These are phyloP conservation scores for Apiotrichum porosum DNA, from an alignment of 1,284 basidiomycete species.

Conservation along the genomic window DNA sequence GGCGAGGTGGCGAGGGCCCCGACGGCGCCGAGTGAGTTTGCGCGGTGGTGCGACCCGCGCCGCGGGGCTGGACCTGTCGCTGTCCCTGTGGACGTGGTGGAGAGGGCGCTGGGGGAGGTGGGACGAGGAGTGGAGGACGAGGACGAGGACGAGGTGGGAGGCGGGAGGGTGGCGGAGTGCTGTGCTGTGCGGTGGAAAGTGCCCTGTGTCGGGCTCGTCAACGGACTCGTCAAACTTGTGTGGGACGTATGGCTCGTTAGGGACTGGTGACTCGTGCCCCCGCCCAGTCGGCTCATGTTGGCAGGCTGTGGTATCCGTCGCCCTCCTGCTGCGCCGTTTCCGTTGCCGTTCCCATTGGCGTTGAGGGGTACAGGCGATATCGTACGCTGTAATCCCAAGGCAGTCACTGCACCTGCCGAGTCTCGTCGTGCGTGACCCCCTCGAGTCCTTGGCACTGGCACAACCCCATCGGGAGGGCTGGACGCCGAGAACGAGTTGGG, in stretches of 20 bases:
- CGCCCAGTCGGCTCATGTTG: constrained; percentile 16
- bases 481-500: constrained; percentile 9
- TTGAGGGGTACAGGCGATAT: constrained; percentile 10
- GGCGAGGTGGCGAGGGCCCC: not conserved
- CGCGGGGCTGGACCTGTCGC: no score
- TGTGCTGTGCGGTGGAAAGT: not conserved
- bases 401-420: not conserved
- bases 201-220: not conserved
- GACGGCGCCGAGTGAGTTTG: not conserved
- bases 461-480: constrained; percentile 5
- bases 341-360: not conserved
- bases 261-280: not conserved
- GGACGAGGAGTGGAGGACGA: no score
- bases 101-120: no score
- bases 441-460: not conserved
- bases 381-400: not conserved
- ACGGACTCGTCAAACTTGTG: not conserved
- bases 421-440: constrained; percentile 1
- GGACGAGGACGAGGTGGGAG: no score
- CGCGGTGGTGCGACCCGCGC: no score
- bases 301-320: constrained; percentile 26
- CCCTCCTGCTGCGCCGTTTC: constrained; percentile 1
- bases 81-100: no score
- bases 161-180: no score
- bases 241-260: no score